These are phyloP conservation scores for Coccomyxa subellipsoidea DNA, from an alignment of 163 green algal genomes.

Conservation along the genomic window DNA sequence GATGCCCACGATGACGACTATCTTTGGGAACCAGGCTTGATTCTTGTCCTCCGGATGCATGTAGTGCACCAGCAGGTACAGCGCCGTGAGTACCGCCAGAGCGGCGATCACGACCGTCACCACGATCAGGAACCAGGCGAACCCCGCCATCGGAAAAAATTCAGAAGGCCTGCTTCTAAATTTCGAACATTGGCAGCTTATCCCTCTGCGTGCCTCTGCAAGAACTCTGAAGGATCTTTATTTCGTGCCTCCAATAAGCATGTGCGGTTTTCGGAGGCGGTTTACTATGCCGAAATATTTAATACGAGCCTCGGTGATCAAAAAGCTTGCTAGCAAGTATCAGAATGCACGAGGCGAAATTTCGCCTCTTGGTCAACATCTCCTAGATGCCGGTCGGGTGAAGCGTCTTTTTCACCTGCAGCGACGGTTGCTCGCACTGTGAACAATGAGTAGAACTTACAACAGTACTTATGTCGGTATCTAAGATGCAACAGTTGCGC, in stretches of 20 bases:
- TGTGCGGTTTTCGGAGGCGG: no score
- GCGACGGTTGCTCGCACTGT: not conserved
- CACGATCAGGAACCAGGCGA: constrained; percentile 73
- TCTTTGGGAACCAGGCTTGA: constrained; percentile 86
- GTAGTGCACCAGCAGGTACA: constrained; percentile 92
- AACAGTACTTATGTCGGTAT: no score
- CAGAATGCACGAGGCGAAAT: not conserved
- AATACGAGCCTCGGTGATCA: no score
- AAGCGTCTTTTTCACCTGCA: not conserved
- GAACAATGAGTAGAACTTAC: no score
- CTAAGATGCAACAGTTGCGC: no score
- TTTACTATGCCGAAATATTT: no score
- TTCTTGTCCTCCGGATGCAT: constrained; percentile 95
- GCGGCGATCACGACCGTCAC: constrained; percentile 44
- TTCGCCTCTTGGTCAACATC: not conserved
- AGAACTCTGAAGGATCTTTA: no score
- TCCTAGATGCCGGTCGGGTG: not conserved
- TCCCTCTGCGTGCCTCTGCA: no score
- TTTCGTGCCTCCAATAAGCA: no score
- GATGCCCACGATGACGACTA: constrained; percentile 75
- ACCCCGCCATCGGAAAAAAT: constrained; percentile 24
- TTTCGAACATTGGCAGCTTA: no score
- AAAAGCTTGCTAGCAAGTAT: no score
- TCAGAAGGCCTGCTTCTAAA: no score
- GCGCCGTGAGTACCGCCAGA: constrained; percentile 36